Conservation (phyloP, 2,329 filamentous ascomycete species). For the Calonectria multiphialidica region DNA sequence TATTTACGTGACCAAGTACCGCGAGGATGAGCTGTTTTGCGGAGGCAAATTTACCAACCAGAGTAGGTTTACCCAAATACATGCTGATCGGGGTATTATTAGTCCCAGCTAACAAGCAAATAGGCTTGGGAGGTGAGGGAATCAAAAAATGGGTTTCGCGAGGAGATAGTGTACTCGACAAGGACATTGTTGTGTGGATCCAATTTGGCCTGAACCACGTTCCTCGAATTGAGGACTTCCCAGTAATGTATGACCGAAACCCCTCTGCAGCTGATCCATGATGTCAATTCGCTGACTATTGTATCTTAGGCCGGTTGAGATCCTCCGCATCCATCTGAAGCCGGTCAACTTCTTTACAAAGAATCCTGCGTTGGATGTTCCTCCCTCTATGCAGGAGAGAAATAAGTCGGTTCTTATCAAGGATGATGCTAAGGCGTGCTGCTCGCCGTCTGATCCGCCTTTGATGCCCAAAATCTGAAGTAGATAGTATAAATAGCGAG, state of each 20-base stretch:
- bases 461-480: neutral
- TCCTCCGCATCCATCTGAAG: slow-evolving; percentile 61
- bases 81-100: no score
- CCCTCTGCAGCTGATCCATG: no score
- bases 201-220: slow-evolving; percentile 69
- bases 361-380: slow-evolving; percentile 57
- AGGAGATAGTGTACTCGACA: slow-evolving; percentile 66
- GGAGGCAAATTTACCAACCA: slow-evolving; percentile 65
- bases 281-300: neutral
- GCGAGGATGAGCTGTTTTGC: slow-evolving; percentile 69
- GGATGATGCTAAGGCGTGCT: neutral
- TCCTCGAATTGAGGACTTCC: slow-evolving; percentile 67
- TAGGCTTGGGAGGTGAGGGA: slow-evolving; percentile 11
- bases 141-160: slow-evolving; percentile 55
- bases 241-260: slow-evolving; percentile 57
- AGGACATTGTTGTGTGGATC: slow-evolving; percentile 68
- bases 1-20: slow-evolving; percentile 49
- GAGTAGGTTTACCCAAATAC: slow-evolving; percentile 35
- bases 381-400: slow-evolving; percentile 28
- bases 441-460: neutral
- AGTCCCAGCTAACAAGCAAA: neutral
- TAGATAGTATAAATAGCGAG: no score
- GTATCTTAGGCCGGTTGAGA: slow-evolving; percentile 59
- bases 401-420: slow-evolving; percentile 21
- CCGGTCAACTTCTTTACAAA: slow-evolving; percentile 65